Evolutionary conservation across 768 basidiomycete species (phyloP).

Genomic region (Naganishia kalamii): DNA sequence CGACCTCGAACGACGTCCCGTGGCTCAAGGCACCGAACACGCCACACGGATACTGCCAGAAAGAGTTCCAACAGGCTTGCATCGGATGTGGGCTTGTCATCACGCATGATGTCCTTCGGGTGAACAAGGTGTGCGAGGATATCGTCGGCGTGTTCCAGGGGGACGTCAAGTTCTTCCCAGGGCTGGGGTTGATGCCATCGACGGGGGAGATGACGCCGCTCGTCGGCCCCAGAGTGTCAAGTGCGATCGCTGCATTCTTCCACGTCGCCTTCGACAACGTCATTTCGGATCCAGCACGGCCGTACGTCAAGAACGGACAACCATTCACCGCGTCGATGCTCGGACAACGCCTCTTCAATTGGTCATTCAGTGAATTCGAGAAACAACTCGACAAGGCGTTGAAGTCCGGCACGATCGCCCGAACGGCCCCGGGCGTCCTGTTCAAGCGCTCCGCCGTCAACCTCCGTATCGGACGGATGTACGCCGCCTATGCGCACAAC

Average conservation of each 20-base stretch:
- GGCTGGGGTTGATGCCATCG: slow-evolving; percentile 13
- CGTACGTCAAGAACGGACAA: not conserved
- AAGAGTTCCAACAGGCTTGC: slow-evolving; percentile 9
- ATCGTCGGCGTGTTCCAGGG: not conserved
- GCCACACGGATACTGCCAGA: slow-evolving; percentile 15
- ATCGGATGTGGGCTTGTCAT: not conserved
- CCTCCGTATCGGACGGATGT: slow-evolving; percentile 10
- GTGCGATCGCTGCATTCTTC: not conserved
- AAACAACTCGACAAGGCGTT: not conserved
- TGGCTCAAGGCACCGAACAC: not conserved
- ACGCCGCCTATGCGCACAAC: slow-evolving; percentile 13
- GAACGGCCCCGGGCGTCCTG: not conserved
- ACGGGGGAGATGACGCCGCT: slow-evolving; percentile 5
- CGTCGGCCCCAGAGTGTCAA: not conserved
- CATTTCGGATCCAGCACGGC: not conserved
- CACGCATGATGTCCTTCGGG: slow-evolving; percentile 15
- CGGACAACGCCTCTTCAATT: not conserved
- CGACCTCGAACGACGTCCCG: not conserved
- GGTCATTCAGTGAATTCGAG: slow-evolving; percentile 5
- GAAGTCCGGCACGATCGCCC: not conserved
- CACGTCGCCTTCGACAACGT: not conserved
- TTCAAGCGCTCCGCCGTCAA: not conserved
- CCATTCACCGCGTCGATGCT: not conserved
- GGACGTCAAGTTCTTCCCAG: slow-evolving; percentile 12
- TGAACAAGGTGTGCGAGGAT: slow-evolving; percentile 8